Base-by-base conservation (phyloP, 176 grass and related monocot genomes). In the Paspalum notatum region DNA sequence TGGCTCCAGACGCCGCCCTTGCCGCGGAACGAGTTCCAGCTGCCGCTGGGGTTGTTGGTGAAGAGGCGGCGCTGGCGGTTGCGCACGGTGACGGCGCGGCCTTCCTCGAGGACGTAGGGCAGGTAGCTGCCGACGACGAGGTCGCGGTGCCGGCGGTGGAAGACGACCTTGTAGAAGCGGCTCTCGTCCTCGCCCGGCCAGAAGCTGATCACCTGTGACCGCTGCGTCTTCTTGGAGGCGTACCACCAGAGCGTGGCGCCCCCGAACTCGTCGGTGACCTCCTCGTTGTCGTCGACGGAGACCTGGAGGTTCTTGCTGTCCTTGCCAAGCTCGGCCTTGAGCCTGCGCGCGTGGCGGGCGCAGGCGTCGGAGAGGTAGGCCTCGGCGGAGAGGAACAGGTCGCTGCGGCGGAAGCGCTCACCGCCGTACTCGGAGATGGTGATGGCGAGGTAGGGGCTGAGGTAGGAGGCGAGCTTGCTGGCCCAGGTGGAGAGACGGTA, bases 21-120 rank as follows among this genome's bases (percentile, higher is more conserved):
- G 46, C 43, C 6, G 5, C 66, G 43, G 40, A 85, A 91, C 5
- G 66, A 17, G 21, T 4, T 48, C 85, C 82, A 83, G 27, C 2
- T 49, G 44, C 3, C 6, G n/a, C 68, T 71, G n/a, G 90, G 40
- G 46, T 77, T 90, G 87, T 96, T 96, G 13, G 90, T 92, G 74
- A 92, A 92, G 68, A 96, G 93, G 41, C 82, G 82, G 47, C 87
- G 84, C 77, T 88, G 87, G 55, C 90, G 84, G 77, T 89, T 95
- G 15, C 18, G 17, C 37, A 86, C 11, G 11, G 26, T 75, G 72
- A 90, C 56, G 37, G 77, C 82, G 22, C 87, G 90, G 0, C 93
- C 93, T 50, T 87, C 59, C 0, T 18, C 54, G 6, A 86, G 65
- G 18, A 95, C 73, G 46, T 75, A 59, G 0, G 79, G 71, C 7